Conservation (phyloP, 1,139 yeast genomes). For the Magnusiomyces clavatus region DNA sequence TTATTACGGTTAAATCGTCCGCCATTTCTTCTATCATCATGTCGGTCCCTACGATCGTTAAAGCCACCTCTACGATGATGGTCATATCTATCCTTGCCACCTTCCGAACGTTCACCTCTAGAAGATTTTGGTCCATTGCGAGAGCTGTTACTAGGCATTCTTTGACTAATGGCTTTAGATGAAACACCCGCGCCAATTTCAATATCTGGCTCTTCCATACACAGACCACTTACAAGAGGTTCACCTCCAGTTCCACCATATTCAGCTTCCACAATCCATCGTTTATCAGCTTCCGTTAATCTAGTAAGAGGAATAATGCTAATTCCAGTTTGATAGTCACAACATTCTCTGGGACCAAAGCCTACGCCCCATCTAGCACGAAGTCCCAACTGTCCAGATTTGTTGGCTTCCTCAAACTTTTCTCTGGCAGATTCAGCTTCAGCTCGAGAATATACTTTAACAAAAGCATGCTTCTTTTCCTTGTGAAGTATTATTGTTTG, state of each 20-base stretch:
- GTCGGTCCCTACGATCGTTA: conserved; percentile 1
- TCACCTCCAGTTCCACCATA: conserved; percentile 97
- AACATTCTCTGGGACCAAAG: conserved; percentile 96
- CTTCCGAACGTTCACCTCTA: conserved; percentile 14
- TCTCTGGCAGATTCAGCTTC: conserved; percentile 74
- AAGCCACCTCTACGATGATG: neutral
- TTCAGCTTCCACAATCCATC: conserved; percentile 85
- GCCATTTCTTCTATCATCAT: neutral
- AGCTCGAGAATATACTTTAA: conserved; percentile 87
- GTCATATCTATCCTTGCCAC: neutral
- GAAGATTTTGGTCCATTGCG: conserved; percentile 81
- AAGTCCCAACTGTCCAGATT: conserved; percentile 47
- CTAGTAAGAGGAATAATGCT: conserved; percentile 80
- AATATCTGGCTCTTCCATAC: conserved; percentile 94
- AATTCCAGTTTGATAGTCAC: conserved; percentile 86
- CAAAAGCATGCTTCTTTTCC: conserved; percentile 92
- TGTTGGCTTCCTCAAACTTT: conserved; percentile 44
- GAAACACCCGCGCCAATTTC: conserved; percentile 93
- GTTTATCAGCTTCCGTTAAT: conserved; percentile 85
- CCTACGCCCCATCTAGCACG: conserved; percentile 98
- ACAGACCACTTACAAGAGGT: conserved; percentile 73
- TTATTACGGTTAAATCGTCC: conserved; percentile 6
- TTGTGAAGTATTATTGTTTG: conserved; percentile 83
- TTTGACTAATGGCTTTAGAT: conserved; percentile 64
- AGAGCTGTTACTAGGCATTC: conserved; percentile 48